phyloP scores from a whole-genome alignment of 2,329 filamentous ascomycete species.

The Calonectria hongkongensis region DNA sequence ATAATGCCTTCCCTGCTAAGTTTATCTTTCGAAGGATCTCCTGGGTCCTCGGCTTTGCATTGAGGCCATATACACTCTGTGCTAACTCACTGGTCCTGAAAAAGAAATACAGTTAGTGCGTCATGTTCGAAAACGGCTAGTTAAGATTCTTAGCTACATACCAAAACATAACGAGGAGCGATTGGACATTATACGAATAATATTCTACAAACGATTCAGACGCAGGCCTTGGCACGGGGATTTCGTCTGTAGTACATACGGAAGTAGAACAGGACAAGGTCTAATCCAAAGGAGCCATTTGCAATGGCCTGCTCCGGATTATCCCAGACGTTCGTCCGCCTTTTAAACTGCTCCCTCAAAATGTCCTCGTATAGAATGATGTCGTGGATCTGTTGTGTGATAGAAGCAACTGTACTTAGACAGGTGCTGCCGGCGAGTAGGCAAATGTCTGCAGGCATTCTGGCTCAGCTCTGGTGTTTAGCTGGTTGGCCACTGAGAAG shows the following conservation, averaged over 20 bases:
- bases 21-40: not conserved
- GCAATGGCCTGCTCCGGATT: constrained; percentile 15
- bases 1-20: not conserved
- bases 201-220: not conserved
- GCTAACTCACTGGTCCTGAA: constrained; percentile 5
- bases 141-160: not conserved
- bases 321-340: not conserved
- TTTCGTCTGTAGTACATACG: not conserved
- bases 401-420: constrained; percentile 8
- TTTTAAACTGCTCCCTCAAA: not conserved
- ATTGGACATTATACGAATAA: constrained; percentile 12
- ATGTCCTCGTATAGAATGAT: not conserved
- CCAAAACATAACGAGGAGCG: constrained; percentile 20
- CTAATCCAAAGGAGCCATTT: constrained; percentile 4
- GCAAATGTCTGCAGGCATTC: not conserved
- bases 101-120: not conserved
- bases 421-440: constrained; percentile 12
- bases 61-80: constrained; percentile 13
- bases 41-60: not conserved
- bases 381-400: constrained; percentile 1
- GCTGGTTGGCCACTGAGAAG: not conserved
- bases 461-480: not conserved
- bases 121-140: not conserved
- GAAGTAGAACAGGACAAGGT: constrained; percentile 11
- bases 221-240: too few species aligned